Evolutionary conservation across 257 asterid species (phyloP).

Genomic region (Jaltomata sinuosa): DNA sequence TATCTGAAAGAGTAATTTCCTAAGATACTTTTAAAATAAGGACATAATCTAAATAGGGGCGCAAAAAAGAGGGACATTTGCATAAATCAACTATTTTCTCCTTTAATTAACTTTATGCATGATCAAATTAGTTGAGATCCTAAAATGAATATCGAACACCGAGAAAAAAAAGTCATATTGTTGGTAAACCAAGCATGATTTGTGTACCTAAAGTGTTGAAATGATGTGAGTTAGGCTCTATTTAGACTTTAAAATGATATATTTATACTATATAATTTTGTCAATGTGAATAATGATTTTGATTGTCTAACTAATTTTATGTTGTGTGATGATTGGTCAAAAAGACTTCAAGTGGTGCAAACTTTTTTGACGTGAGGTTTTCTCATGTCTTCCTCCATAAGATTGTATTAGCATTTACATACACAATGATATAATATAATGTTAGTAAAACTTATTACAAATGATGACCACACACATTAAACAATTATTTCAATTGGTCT

Average conservation of each 20-base stretch:
- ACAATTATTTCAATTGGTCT: background rate
- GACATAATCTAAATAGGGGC: background rate
- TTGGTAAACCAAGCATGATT: background rate
- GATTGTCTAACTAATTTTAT: background rate
- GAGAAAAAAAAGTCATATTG: background rate
- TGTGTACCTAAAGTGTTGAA: background rate
- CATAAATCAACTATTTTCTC: background rate
- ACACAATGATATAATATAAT: background rate
- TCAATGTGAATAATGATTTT: background rate
- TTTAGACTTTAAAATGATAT: background rate
- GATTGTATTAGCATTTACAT: background rate
- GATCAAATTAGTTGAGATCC: background rate
- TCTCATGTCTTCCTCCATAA: background rate
- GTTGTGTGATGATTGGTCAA: background rate
- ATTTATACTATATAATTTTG: background rate
- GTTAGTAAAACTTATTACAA: background rate
- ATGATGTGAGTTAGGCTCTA: background rate
- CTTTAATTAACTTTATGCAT: background rate
- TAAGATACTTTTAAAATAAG: background rate
- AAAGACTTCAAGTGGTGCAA: background rate
- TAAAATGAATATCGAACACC: too few relatives aligned
- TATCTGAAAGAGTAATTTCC: background rate
- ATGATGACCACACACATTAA: background rate
- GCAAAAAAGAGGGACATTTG: background rate
- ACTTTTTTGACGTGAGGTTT: slow-evolving; percentile 1